Evolutionary conservation across 805 yeast genomes (phyloP), one percentile per base, ranked within the genome.

Genomic region (Wickerhamiella slavikovae): DNA sequence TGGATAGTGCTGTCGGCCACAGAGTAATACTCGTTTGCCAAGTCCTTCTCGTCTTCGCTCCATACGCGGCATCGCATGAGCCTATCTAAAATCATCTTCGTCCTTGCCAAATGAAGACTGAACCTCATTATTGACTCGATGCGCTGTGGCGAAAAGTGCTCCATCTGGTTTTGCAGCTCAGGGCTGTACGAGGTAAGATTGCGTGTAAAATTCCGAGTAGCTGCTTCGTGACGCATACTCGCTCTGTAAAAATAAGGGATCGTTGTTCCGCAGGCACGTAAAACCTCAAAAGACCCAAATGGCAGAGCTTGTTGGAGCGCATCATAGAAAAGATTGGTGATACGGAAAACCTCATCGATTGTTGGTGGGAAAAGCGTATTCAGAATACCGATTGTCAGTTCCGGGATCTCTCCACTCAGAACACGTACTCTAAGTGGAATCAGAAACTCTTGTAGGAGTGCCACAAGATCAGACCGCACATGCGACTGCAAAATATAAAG

Each of bases 181-280:
- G 45, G 42, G 5, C 60, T 42, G 33, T 70, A 62, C 3, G 48
- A 50, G 16, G 54, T 56, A 15, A 68, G 52, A 22, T 57, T 60
- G 12, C 52, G 39, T 12, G 62, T 53, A 40, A 79, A 79, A 30
- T 63, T 60, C 38, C 69, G 71, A 8, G 89, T 66, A 13, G 93
- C 93, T 6, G 94, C 93, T 50, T 83, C 93, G 50, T 85, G 95
- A 33, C 95, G 61, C 60, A 82, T 78, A 41, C 77, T 78, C 0
- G 95, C 93, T 45, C 82, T 78, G 54, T 78, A 85, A 48, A 82
- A 85, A 48, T 79, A 80, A 0, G 95, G 94, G 11, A 85, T 61
- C 0, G 89, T 71, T 29, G 68, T 62, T 3, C 82, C 89, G 44
- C 91, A 66, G 1, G 85, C 93, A 36, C 67, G 71, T 35, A 85